Percentiles rank a stretch among this genome's conserved stretches.
phyloP scores from a whole-genome alignment of 2,329 filamentous ascomycete genomes.

The Stagonosporopsis chrysanthemi region DNA sequence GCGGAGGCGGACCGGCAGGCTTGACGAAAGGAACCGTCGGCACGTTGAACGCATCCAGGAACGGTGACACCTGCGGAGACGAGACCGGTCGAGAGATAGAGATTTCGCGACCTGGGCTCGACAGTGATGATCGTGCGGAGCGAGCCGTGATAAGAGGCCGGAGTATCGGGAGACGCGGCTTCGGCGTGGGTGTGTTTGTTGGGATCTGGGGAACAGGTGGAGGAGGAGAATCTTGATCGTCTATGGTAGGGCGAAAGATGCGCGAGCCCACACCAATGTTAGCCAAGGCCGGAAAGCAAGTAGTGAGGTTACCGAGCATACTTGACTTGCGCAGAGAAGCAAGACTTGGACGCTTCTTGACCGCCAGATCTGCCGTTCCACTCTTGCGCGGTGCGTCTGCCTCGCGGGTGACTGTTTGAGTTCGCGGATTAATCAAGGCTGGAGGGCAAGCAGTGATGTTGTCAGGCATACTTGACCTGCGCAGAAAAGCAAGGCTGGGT shows the following conservation, averaged over 20 bases:
- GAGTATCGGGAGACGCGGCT: conserved; percentile 6
- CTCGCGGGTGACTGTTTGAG: no score
- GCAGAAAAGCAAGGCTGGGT: conserved; percentile 23
- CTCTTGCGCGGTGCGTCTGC: no score
- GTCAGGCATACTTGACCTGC: conserved; percentile 22
- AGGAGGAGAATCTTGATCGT: conserved; percentile 11
- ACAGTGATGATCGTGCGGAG: conserved; percentile 9
- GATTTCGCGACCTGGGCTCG: neutral
- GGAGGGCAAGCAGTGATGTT: neutral
- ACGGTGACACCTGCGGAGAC: neutral
- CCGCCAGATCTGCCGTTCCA: no score
- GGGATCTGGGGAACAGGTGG: conserved; percentile 28
- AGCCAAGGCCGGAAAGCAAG: neutral
- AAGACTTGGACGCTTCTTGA: no score
- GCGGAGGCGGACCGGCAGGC: conserved; percentile 21
- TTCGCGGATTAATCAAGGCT: no score
- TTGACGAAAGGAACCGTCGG: conserved; percentile 23
- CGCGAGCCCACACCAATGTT: conserved; percentile 23
- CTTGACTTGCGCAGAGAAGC: no score
- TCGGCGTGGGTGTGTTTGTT: conserved; percentile 3
- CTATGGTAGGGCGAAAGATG: conserved; percentile 18
- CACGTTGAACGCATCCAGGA: neutral
- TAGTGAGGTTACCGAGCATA: no score
- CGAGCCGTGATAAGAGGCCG: conserved; percentile 6
- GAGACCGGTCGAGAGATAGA: conserved; percentile 27